Evolutionary conservation across 192 early-diverging fungal genomes (phyloP).

Genomic region (Coemansia sp.): DNA sequence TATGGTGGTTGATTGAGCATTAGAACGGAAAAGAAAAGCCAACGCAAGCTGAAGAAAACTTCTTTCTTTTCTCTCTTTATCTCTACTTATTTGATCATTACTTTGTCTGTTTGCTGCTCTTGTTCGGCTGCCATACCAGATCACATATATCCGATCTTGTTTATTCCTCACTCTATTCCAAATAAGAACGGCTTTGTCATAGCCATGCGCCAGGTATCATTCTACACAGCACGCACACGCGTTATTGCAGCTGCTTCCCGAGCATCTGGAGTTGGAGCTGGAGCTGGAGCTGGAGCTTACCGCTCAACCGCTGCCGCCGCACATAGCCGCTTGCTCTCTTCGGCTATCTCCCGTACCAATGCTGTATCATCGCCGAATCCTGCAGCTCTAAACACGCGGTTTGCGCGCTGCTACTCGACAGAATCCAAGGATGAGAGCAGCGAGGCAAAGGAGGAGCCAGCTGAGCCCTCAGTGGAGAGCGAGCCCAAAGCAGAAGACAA

Average conservation of each 20-base stretch:
- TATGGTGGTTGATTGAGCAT: too few species aligned
- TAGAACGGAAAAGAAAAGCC: too few species aligned
- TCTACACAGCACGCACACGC: conserved; percentile 25
- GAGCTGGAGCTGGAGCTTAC: not conserved
- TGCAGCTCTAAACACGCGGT: not conserved
- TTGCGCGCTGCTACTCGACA: conserved; percentile 38
- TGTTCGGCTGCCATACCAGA: not conserved
- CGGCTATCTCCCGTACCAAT: not conserved
- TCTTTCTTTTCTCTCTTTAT: too few species aligned
- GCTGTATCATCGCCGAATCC: not conserved
- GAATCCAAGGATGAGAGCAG: conserved; percentile 9
- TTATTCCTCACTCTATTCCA: not conserved
- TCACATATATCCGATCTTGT: not conserved
- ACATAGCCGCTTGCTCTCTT: not conserved
- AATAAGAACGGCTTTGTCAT: not conserved
- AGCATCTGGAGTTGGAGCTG: not conserved
- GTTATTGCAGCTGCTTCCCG: conserved; percentile 9
- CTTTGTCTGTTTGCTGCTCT: not conserved
- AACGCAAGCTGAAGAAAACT: too few species aligned
- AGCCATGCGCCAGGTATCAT: conserved; percentile 41
- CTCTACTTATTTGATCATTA: too few species aligned
- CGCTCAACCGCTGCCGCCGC: not conserved
- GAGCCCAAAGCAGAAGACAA: conserved; percentile 85
- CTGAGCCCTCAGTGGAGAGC: conserved; percentile 54
- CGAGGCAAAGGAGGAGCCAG: not conserved